Base-by-base conservation (phyloP, 108 stramenopile species). In the Discostella stelligeroides region DNA sequence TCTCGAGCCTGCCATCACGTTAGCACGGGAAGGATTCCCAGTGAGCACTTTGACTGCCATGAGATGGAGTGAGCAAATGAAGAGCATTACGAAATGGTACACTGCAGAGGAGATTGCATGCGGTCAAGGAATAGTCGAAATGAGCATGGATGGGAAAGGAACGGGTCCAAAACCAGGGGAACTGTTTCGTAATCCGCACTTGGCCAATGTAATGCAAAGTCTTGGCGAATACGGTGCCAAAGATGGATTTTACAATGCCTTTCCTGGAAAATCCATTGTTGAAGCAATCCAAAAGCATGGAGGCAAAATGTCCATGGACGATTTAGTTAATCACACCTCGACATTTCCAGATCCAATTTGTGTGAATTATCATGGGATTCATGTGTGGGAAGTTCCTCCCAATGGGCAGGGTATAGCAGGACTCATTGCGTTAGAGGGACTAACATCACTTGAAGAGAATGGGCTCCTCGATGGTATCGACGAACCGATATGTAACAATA, bases 381-480 rank as follows among this genome's bases (percentile, higher is more conserved):
- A 77, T 14, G 63, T 98, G 10, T 94, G 91, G 85, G 92, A 99
- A 68, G 81, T 92, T 17, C 98, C 98, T 14, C 98, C 98, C 11
- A 95, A 91, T 64, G 94, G 96, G 23, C 96, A 98, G 72, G 98
- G 98, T 6, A 82, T 98, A 20, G 92, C 96, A 17, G 97, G 87
- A 8, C 76, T 98, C 34, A 86, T 98, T 70, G 97, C 97, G 8
- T 81, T 99, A 41, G 84, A 83, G 25, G 92, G 92, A 24, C 68
- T 98, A 39, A 60, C 80, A 23, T 48, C 81, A 25, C 60, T 90
- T 34, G 84, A 86, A 54, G 53, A 82, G 3, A 40, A 66, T 47
- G 72, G 63, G 76, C 24, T 60, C 65, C 18, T 72, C 64, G 14
- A 8, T 23, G 27, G n/a, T n/a, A n/a, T n/a, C 29, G 47, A 6